Conservation (phyloP, 2,329 filamentous ascomycete genomes). For the Botrytis hyacinthi region DNA sequence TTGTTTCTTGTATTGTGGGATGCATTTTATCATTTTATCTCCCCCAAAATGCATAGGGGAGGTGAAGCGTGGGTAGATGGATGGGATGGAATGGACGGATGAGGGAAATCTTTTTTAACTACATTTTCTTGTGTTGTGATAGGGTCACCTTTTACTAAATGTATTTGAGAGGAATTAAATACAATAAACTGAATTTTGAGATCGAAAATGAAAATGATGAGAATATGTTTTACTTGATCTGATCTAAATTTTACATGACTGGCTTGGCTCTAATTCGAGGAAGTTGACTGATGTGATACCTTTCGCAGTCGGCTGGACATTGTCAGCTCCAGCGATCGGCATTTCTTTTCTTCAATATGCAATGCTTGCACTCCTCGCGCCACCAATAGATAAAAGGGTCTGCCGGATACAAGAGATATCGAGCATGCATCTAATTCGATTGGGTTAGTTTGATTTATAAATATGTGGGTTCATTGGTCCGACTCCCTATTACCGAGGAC, state of each 20-base stretch:
- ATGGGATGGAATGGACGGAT: slow-evolving; percentile 8
- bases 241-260: not conserved
- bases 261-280: not conserved
- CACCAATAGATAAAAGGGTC: not conserved
- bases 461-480: not conserved
- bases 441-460: not conserved
- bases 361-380: not conserved
- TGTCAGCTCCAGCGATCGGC: not conserved
- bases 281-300: not conserved
- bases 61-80: not conserved
- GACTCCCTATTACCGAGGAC: not conserved
- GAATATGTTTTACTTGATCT: not conserved
- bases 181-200: not conserved
- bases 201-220: not conserved
- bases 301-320: not conserved
- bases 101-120: not conserved
- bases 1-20: slow-evolving; percentile 14
- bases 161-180: slow-evolving; percentile 15
- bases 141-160: not conserved
- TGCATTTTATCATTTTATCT: not conserved
- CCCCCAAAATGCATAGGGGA: not conserved
- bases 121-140: slow-evolving; percentile 11
- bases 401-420: not conserved
- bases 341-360: not conserved
- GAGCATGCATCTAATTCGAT: not conserved